Conservation (phyloP, 352 stramenopile species). For the Phytophthora litchii region DNA sequence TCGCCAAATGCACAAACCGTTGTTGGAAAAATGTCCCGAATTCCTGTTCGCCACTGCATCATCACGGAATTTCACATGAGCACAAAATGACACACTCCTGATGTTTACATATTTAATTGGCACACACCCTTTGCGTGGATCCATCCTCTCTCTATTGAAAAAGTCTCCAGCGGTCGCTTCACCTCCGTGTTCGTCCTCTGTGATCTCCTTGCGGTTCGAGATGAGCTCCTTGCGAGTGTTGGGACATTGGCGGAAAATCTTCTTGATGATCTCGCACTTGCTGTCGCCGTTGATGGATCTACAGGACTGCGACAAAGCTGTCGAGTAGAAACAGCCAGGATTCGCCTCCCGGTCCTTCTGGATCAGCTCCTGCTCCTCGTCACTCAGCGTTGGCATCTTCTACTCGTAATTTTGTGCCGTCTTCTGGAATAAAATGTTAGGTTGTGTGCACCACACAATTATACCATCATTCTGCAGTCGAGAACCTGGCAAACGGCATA, state of each 20-base stretch:
- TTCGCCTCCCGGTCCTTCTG: constrained; percentile 75
- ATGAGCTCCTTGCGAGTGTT: constrained; percentile 75
- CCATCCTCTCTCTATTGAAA: constrained; percentile 76
- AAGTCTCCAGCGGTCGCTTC: constrained; percentile 61
- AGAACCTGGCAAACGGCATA: constrained; percentile 13
- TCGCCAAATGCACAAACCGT: constrained; percentile 36
- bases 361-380: constrained; percentile 77
- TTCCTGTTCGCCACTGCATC: constrained; percentile 38
- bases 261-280: constrained; percentile 87
- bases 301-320: constrained; percentile 76
- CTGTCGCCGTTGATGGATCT: constrained; percentile 83
- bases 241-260: constrained; percentile 86
- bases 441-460: constrained; percentile 25
- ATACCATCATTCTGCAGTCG: constrained; percentile 18
- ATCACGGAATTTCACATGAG: constrained; percentile 1
- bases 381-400: constrained; percentile 65
- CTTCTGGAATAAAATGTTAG: constrained; percentile 22
- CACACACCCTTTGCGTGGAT: constrained; percentile 52
- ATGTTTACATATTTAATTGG: not conserved
- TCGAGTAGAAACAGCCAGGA: constrained; percentile 84
- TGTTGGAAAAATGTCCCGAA: constrained; percentile 60
- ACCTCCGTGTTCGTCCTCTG: constrained; percentile 68
- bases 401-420: not conserved
- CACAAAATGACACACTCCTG: not conserved
- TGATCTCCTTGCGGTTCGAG: constrained; percentile 79